Evolutionary conservation across 2,329 filamentous ascomycete genomes (phyloP), one percentile per base, ranked within the genome.

Genomic region (Aspergillus awamori): DNA sequence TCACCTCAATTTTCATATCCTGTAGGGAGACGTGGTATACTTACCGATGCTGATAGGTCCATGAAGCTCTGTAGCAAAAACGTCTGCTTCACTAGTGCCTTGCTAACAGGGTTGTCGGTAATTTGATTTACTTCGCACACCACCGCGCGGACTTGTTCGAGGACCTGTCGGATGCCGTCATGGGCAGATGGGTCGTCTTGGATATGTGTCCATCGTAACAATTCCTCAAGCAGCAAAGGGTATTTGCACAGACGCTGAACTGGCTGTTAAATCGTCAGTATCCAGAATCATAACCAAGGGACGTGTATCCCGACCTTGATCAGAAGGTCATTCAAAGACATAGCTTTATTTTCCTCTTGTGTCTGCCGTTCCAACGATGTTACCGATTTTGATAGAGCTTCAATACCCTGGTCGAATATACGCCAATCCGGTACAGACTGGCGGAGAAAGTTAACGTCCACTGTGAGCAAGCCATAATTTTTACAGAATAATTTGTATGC

Each of bases 221-320:
- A 82, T 70, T 97, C 92, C 5, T 87, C 84, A 70, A 98, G 93
- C 2, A 98, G 81, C 4, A 99, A 81, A 10, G 92, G 92, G 72
- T 98, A 98, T 78, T 90, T 92, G 80, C 92, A 96, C 22, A 97
- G 86, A 58, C 94, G 86, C 77, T 99, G 94, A 20, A 97, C 93
- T 0, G 94, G 95, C 91, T 96, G 33, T 53, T 8, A 0, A 0
- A n/a, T 11, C 15, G 49, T 74, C 36, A 74, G 60, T 26, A 39
- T 26, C 22, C 20, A 20, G 20, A 20, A 36, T 17, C n/a, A 45
- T 22, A 45, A 36, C 4, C 17, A 20, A 53, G 41, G 7, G 22
- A 58, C 47, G 45, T 20, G 38, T 33, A 36, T 52, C 76, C 51
- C 65, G 68, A 92, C 93, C 86, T 98, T 98, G 67, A 97, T 93